phyloP scores from a whole-genome alignment of 192 early-diverging fungal species.

The Backusella morwellensis region DNA sequence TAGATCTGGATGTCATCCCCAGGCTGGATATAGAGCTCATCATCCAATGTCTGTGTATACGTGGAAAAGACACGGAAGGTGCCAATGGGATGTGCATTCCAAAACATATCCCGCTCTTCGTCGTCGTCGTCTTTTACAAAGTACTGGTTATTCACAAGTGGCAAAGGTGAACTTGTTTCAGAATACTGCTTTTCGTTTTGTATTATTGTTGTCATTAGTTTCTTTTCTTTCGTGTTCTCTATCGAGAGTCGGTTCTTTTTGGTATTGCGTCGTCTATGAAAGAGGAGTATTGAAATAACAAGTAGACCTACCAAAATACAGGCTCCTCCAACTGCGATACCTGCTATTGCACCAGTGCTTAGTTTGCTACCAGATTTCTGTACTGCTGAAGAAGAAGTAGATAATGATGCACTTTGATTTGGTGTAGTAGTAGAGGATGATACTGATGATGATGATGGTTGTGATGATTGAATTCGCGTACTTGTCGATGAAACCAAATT shows the following conservation, averaged over 20 bases:
- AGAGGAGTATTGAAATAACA: not conserved
- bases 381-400: not conserved
- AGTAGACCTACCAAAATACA: constrained; percentile 10
- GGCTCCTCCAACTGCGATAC: constrained; percentile 22
- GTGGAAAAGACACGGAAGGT: constrained; percentile 42
- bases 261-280: not conserved
- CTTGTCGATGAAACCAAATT: not conserved
- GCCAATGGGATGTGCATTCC: constrained; percentile 34
- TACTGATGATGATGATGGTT: not conserved
- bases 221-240: not conserved
- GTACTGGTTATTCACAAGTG: not conserved
- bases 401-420: not conserved
- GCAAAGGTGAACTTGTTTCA: constrained; percentile 9
- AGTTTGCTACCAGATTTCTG: not conserved
- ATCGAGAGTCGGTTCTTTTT: constrained; percentile 1
- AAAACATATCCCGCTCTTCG: not conserved
- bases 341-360: constrained; percentile 24
- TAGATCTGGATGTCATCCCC: constrained; percentile 52
- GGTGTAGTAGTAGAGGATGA: not conserved
- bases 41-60: constrained; percentile 49
- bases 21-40: constrained; percentile 53
- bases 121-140: not conserved
- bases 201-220: not conserved
- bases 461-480: not conserved
- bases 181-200: constrained; percentile 26